phyloP scores from a whole-genome alignment of 495 filamentous ascomycete genomes.

The Aspergillus campestris region DNA sequence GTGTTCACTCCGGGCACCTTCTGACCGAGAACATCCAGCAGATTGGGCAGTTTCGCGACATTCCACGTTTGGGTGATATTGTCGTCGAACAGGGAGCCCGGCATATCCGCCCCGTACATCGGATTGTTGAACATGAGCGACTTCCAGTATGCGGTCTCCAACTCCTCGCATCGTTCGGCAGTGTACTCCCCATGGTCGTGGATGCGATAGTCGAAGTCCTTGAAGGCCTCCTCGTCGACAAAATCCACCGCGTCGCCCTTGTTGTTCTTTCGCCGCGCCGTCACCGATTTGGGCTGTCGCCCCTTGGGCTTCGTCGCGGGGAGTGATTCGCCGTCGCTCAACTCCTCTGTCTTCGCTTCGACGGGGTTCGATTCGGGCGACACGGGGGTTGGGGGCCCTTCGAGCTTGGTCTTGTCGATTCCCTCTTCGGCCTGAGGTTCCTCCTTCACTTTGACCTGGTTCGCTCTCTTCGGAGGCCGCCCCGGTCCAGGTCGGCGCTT shows the following conservation, averaged over 20 bases:
- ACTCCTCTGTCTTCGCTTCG: constrained; percentile 39
- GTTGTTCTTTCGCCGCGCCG: constrained; percentile 71
- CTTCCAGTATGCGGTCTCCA: constrained; percentile 93
- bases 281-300: constrained; percentile 50
- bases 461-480: constrained; percentile 36
- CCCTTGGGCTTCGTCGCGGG: constrained; percentile 39
- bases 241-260: constrained; percentile 58
- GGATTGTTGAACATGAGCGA: constrained; percentile 89
- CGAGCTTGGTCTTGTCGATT: constrained; percentile 28
- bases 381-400: constrained; percentile 46
- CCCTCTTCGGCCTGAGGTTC: constrained; percentile 34
- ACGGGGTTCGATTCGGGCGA: constrained; percentile 42
- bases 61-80: constrained; percentile 73
- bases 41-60: constrained; percentile 83
- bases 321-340: constrained; percentile 44
- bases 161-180: constrained; percentile 80
- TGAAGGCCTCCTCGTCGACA: constrained; percentile 79
- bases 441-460: constrained; percentile 38
- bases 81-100: constrained; percentile 91
- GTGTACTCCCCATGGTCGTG: constrained; percentile 78
- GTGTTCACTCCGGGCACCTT: constrained; percentile 97
- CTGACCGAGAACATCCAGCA: constrained; percentile 88
- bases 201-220: constrained; percentile 80
- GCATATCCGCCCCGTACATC: constrained; percentile 94
- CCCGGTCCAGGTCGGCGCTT: constrained; percentile 44